Percentiles rank a stretch among this genome's conserved stretches.
Conservation (phyloP, 192 early-diverging fungal genomes). For the Coemansia biformis region DNA sequence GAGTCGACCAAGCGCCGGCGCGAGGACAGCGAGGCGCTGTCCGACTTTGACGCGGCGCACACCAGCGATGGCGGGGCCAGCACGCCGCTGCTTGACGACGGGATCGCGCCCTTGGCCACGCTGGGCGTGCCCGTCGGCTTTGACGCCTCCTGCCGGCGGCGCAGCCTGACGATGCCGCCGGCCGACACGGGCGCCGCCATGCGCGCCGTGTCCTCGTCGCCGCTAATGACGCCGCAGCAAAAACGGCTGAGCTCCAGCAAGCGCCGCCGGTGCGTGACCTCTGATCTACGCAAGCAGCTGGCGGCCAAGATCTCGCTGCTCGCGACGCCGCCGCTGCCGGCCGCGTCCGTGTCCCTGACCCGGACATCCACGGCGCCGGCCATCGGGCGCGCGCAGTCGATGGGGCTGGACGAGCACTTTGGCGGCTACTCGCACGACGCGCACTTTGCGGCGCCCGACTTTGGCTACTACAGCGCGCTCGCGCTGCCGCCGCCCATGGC, state of each 20-base stretch:
- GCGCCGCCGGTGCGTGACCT: slow-evolving; percentile 43
- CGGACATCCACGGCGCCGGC: slow-evolving; percentile 2
- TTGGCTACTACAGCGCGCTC: slow-evolving; percentile 22
- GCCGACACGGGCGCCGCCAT: not conserved
- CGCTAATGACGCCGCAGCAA: slow-evolving; percentile 18
- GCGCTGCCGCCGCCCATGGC: slow-evolving; percentile 12
- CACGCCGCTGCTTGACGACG: too few relatives aligned
- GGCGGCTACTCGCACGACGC: slow-evolving; percentile 8
- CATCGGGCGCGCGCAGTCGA: slow-evolving; percentile 11
- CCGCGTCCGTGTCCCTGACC: not conserved
- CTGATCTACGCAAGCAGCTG: slow-evolving; percentile 45
- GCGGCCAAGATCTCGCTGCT: slow-evolving; percentile 33
- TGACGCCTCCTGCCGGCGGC: slow-evolving; percentile 27
- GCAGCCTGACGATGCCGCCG: slow-evolving; percentile 37
- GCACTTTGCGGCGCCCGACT: slow-evolving; percentile 1
- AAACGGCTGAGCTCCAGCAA: slow-evolving; percentile 19
- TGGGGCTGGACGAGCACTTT: slow-evolving; percentile 15
- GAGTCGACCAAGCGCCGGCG: slow-evolving; percentile 23
- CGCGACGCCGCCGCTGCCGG: slow-evolving; percentile 12
- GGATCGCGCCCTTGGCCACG: not conserved
- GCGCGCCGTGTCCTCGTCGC: slow-evolving; percentile 37
- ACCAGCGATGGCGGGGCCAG: not conserved
- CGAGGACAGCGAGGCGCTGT: slow-evolving; percentile 14
- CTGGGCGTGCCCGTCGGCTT: slow-evolving; percentile 19
- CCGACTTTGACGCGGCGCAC: slow-evolving; percentile 10